Evolutionary conservation across 2,329 filamentous ascomycete species (phyloP), one percentile per base, ranked within the genome.

Genomic region (Colletotrichum limetticola): DNA sequence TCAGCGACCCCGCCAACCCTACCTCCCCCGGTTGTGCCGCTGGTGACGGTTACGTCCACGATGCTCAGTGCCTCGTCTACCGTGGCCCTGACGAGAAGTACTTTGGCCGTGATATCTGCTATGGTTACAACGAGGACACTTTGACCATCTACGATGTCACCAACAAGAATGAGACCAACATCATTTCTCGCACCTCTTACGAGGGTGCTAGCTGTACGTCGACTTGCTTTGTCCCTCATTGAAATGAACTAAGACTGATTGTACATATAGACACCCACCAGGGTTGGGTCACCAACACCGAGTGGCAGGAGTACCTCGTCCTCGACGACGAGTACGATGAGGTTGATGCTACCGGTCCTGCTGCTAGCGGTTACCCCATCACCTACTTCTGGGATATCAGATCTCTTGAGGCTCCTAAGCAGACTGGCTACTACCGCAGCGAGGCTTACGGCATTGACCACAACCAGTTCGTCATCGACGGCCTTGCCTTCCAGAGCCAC

Each of bases 231-330:
- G 8, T 8, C 5, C 7, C 37, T 19, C 52, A n/a, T 4, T n/a
- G 22, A 26, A n/a, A 14, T 7, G 32, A 24, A 7, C 3, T 2
- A 5, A 12, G 28, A 4, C 19, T 22, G 0, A 66, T 3, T 16
- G 87, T 87, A 52, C n/a, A n/a, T 24, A 77, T 83, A 28, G 89
- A 89, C 80, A 88, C 87, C 2, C 88, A 90, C 77, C 88, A 90
- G 76, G 88, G 88, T 66, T 86, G 84, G 80, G 81, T 89, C 9
- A 82, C 86, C 62, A 83, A 87, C 77, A 78, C 80, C 19, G 78
- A 82, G 64, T 84, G 79, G 78, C 79, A 83, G 53, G 83, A 85
- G 74, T 80, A 72, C 66, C 81, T 88, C 9, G 79, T 88, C 9
- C 66, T 75, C 67, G 74, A 75, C 28, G 74, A 75, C 37, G 74